These are phyloP conservation scores for Begonia fuchsioides DNA, from an alignment of 306 rosid species.

Conservation along the genomic window DNA sequence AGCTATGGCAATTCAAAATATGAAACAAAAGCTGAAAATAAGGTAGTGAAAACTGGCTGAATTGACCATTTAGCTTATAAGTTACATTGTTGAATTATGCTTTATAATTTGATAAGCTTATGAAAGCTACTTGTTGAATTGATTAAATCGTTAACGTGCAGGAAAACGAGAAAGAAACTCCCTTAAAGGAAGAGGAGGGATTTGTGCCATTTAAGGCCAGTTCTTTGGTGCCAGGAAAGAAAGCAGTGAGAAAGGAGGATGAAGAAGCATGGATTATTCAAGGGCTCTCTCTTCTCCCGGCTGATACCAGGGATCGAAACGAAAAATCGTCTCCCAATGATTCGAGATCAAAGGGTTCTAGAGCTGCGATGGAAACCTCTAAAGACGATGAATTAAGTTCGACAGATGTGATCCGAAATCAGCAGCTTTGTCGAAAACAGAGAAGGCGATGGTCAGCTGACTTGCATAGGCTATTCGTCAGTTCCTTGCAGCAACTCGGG, in stretches of 20 bases:
- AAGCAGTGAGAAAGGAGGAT: conserved; percentile 39
- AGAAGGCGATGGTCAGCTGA: conserved; percentile 98
- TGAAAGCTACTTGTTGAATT: too few relatives aligned
- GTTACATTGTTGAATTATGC: background rate
- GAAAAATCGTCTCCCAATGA: conserved; percentile 47
- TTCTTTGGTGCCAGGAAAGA: conserved; percentile 26
- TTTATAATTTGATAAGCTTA: background rate
- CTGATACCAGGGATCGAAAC: conserved; percentile 36
- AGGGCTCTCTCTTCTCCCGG: conserved; percentile 55
- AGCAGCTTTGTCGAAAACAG: conserved; percentile 57
- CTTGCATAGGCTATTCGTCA: conserved; percentile 70
- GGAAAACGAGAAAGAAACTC: conserved; percentile 36
- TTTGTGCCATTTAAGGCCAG: conserved; percentile 45
- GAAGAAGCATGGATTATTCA: conserved; percentile 39
- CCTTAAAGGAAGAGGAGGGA: conserved; percentile 26
- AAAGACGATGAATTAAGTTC: conserved; percentile 27
- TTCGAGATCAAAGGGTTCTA: conserved; percentile 33
- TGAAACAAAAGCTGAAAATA: conserved; percentile 25
- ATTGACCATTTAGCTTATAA: background rate
- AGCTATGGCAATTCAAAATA: conserved; percentile 12
- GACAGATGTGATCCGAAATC: conserved; percentile 20
- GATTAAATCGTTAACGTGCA: conserved; percentile 14
- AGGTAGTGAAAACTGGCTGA: conserved; percentile 25
- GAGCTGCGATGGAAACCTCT: conserved; percentile 35
- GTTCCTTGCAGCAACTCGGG: conserved; percentile 88